Base-by-base conservation (phyloP, 1,284 basidiomycete species). In the Cutaneotrichosporon dermatis region DNA sequence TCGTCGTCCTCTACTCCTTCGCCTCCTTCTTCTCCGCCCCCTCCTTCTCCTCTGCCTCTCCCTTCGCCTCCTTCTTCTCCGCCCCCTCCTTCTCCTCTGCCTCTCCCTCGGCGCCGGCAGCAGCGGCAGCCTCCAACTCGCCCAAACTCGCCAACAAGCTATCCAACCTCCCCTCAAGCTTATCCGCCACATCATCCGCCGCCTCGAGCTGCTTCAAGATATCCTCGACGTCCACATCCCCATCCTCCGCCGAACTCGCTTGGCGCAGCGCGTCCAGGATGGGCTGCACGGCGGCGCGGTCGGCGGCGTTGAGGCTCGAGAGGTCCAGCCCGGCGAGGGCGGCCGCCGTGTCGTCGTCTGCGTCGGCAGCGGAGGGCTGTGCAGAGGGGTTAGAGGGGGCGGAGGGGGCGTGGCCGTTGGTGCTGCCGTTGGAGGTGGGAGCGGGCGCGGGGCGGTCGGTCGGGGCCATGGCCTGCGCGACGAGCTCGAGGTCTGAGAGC, bases 131-230 rank as follows among this genome's bases (percentile, higher is more conserved):
- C 48, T 72, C 71, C 33, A 73, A 66, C 36, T 69, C 66, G 25
- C 68, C 73, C 13, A 79, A 54, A 13, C 62, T 66, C 54, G 58
- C 68, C 25, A 79, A 61, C 46, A 79, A 54, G 52, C 46, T 61
- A 67, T 79, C 76, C 44, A 79, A 62, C 61, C 71, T 72, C 1
- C 63, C 70, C 55, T 79, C 78, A 34, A 79, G 61, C 45, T 70
- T 69, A 62, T 76, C 76, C 16, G 78, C 78, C 12, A 76, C 76
- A 12, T 63, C 61, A 34, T 69, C 75, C 2, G 77, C 78, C 15
- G 70, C 72, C 15, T 79, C 76, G 55, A 79, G 63, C 65, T 76
- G 72, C 46, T 45, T 59, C 41, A 79, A 55, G 4, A 79, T 66
- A 15, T 69, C 71, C 45, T 72, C 62, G 39, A 58, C 44, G 10